These are phyloP conservation scores for Rhodotorula sp. DNA, from an alignment of 1,284 basidiomycete species.

Conservation along the genomic window DNA sequence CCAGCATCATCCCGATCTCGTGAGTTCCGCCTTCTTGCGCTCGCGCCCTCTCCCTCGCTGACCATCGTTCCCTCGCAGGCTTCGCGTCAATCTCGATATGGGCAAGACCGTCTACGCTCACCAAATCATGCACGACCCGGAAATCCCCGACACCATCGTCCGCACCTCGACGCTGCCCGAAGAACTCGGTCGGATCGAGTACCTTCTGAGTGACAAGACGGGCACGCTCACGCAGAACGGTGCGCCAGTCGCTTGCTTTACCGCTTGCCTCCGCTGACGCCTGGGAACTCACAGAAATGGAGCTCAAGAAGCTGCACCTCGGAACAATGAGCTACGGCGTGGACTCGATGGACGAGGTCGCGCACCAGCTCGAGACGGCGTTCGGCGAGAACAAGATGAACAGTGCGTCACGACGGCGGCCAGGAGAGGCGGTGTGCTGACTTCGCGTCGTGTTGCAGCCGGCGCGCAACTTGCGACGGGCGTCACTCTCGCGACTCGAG, in stretches of 20 bases:
- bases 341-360: conserved; percentile 98
- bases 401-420: conserved; percentile 3
- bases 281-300: conserved; percentile 75
- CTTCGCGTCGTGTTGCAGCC: neutral
- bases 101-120: conserved; percentile 97
- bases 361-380: conserved; percentile 76
- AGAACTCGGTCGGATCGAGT: conserved; percentile 93
- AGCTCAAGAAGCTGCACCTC: conserved; percentile 97
- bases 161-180: conserved; percentile 95
- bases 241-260: conserved; percentile 47
- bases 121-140: conserved; percentile 87
- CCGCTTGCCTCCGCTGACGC: no score
- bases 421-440: neutral
- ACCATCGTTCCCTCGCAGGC: conserved; percentile 53
- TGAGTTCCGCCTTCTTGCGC: conserved; percentile 50
- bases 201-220: conserved; percentile 94
- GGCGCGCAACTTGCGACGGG: conserved; percentile 57
- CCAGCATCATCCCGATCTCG: conserved; percentile 99
- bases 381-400: conserved; percentile 57
- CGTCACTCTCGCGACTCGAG: conserved; percentile 70
- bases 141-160: conserved; percentile 94
- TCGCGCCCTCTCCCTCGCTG: neutral
- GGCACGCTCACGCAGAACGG: conserved; percentile 97
- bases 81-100: conserved; percentile 99
- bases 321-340: conserved; percentile 95